These are phyloP conservation scores for Solanum piurae DNA, from an alignment of 257 asterid genomes.

Conservation along the genomic window DNA sequence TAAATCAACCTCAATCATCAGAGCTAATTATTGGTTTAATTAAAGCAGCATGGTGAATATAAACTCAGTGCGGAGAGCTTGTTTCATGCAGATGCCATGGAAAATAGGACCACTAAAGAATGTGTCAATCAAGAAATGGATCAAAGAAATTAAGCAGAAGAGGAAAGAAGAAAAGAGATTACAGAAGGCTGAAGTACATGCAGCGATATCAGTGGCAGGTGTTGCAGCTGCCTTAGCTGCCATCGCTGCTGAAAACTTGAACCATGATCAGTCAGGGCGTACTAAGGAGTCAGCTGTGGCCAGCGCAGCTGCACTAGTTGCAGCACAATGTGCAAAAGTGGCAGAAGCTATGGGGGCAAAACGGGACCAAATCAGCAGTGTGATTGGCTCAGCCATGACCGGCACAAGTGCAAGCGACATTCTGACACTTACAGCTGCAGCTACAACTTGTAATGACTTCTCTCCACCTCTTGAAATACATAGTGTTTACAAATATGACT, in stretches of 20 bases:
- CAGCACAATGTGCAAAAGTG: slow-evolving; percentile 80
- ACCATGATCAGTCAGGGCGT: slow-evolving; percentile 12
- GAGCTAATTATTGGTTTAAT: not conserved
- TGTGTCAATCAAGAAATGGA: slow-evolving; percentile 76
- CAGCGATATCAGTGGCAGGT: slow-evolving; percentile 88
- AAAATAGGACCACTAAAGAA: slow-evolving; percentile 49
- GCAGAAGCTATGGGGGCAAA: slow-evolving; percentile 98
- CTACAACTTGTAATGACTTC: slow-evolving; percentile 57
- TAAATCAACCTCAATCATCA: not conserved
- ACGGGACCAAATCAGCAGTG: slow-evolving; percentile 60
- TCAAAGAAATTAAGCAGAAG: slow-evolving; percentile 63
- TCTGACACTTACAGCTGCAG: slow-evolving; percentile 70
- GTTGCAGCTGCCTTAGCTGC: slow-evolving; percentile 92
- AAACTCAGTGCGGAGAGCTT: not conserved
- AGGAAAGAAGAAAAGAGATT: slow-evolving; percentile 67
- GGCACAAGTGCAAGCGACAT: slow-evolving; percentile 54
- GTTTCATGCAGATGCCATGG: slow-evolving; percentile 57
- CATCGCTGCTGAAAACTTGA: slow-evolving; percentile 61
- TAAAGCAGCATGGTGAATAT: not conserved
- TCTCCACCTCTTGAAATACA: not conserved
- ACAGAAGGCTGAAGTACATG: slow-evolving; percentile 82
- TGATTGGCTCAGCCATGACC: slow-evolving; percentile 58
- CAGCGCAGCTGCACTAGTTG: slow-evolving; percentile 80
- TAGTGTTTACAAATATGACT: not conserved
- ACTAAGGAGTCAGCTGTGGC: slow-evolving; percentile 64